A percentile compares a stretch with the other conserved stretches of the same genome.
Evolutionary conservation across 2,329 filamentous ascomycete species (phyloP).

Genomic region (Ophioceras dolichostomum): DNA sequence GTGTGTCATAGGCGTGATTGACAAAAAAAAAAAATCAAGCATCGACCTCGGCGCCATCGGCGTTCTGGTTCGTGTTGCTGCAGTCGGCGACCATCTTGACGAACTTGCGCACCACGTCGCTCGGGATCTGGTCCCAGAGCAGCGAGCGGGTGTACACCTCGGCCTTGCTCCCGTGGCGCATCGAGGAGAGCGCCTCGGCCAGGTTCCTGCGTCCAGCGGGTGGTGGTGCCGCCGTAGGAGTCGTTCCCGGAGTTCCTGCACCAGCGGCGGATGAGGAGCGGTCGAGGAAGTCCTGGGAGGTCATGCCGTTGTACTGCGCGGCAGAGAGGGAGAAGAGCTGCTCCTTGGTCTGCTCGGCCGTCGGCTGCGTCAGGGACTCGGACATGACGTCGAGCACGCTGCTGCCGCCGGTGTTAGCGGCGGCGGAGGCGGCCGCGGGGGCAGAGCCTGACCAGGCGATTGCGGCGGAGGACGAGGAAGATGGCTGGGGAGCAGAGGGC

Average conservation of each 20-base stretch:
- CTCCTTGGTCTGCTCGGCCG: slow-evolving; percentile 75
- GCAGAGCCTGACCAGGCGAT: too few species aligned
- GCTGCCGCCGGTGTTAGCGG: slow-evolving; percentile 11
- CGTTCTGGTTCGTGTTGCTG: slow-evolving; percentile 28
- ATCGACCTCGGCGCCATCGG: slow-evolving; percentile 24
- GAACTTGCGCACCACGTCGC: slow-evolving; percentile 86
- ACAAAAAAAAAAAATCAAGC: too few species aligned
- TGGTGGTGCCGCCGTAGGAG: too few species aligned
- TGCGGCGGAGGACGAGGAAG: slow-evolving; percentile 24
- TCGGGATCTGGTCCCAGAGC: slow-evolving; percentile 87
- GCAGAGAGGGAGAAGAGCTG: slow-evolving; percentile 79
- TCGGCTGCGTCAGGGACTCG: slow-evolving; percentile 59
- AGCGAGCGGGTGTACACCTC: slow-evolving; percentile 89
- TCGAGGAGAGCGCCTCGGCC: slow-evolving; percentile 66
- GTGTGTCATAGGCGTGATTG: slow-evolving; percentile 17
- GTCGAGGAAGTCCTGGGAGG: slow-evolving; percentile 58
- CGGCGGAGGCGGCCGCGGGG: slow-evolving; percentile 3
- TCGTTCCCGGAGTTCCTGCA: too few species aligned
- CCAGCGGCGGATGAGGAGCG: slow-evolving; percentile 45
- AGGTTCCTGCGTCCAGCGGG: slow-evolving; percentile 66
- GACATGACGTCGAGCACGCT: slow-evolving; percentile 55
- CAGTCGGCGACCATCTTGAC: slow-evolving; percentile 79
- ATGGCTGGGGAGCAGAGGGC: slow-evolving; percentile 33
- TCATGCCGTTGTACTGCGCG: slow-evolving; percentile 80
- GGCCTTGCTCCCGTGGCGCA: slow-evolving; percentile 64